Base-by-base conservation (phyloP, 192 early-diverging fungal species). In the Coemansia reversa region DNA sequence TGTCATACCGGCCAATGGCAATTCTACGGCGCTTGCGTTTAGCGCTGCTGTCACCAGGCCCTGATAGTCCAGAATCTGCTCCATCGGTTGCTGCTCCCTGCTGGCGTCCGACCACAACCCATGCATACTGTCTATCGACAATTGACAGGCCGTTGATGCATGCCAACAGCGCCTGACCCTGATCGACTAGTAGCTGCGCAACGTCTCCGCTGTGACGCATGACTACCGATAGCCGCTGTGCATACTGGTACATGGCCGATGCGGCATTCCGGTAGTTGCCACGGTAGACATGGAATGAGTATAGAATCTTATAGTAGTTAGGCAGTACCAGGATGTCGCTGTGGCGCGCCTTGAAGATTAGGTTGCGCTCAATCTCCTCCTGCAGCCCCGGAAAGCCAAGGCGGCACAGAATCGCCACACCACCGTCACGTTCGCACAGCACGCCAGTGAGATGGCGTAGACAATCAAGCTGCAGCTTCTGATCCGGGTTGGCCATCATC, bases 221-320 rank as follows among this genome's bases (percentile, higher is more conserved):
- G 7, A 63, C 52, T 27, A 49, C 45, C 4, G 51, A 23, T 20
- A 84, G 62, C 1, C 82, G 74, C 20, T 68, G 65, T 12, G 78
- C 74, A 51, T 77, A 78, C 67, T 81, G 82, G 67, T 81, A 84
- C 77, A 84, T 84, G 58, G 75, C 75, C 32, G 82, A 76, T 7
- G 76, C 76, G 3, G 82, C 82, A 42, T 74, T 78, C 54, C 77
- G 74, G 64, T 81, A 81, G 68, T 84, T 79, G 63, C 78, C 72
- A 47, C 82, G 82, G 62, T 75, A 79, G 2, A 81, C 61, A 25
- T 84, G 82, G 72, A 78, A 81, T 53, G 82, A 57, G 61, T 84
- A 81, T 11, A 84, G 65, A n/a, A 84, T 72, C 56, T 63, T 63
- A 72, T 81, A 84, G 63, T 77, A 77, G 65, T 70, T 75, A 20